Conservation (phyloP, 495 filamentous ascomycete genomes). For the Xylaria intraflava region DNA sequence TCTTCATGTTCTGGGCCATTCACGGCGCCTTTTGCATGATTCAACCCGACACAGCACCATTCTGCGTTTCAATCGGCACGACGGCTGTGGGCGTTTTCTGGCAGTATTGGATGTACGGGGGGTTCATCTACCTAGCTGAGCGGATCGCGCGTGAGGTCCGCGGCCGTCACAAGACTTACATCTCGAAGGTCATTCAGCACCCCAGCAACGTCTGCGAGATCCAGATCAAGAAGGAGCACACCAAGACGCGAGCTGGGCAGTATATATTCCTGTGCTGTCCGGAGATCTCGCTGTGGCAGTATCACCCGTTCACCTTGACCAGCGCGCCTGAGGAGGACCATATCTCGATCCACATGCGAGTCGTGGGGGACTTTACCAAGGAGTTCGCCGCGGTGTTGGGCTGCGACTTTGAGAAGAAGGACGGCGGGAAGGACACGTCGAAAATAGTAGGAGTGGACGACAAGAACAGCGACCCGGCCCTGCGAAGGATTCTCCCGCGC, state of each 20-base stretch:
- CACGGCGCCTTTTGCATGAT: slow-evolving; percentile 80
- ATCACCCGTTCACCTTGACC: slow-evolving; percentile 73
- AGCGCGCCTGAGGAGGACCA: slow-evolving; percentile 78
- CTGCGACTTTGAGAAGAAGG: slow-evolving; percentile 59
- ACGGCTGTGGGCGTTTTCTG: slow-evolving; percentile 67
- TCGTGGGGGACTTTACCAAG: slow-evolving; percentile 63
- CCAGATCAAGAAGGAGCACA: slow-evolving; percentile 77
- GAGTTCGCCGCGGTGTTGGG: slow-evolving; percentile 58
- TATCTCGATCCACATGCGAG: slow-evolving; percentile 71
- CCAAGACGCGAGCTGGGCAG: slow-evolving; percentile 70
- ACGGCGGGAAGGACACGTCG: slow-evolving; percentile 37
- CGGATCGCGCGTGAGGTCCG: slow-evolving; percentile 62
- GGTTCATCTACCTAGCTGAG: slow-evolving; percentile 64
- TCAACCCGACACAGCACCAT: slow-evolving; percentile 64
- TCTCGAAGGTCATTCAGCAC: slow-evolving; percentile 78
- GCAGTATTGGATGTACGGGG: slow-evolving; percentile 75
- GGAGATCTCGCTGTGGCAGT: slow-evolving; percentile 72
- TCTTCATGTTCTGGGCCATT: slow-evolving; percentile 77
- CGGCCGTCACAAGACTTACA: slow-evolving; percentile 66
- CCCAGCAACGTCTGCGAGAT: slow-evolving; percentile 78
- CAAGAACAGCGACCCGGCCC: slow-evolving; percentile 53
- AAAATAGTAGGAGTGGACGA: slow-evolving; percentile 61
- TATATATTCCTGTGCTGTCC: slow-evolving; percentile 81
- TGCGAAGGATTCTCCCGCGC: slow-evolving; percentile 63
- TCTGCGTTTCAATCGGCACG: slow-evolving; percentile 54